Evolutionary conservation across 208 protist genomes (phyloP), one percentile per base, ranked within the genome.

Genomic region (Wallacemonas sp.): DNA sequence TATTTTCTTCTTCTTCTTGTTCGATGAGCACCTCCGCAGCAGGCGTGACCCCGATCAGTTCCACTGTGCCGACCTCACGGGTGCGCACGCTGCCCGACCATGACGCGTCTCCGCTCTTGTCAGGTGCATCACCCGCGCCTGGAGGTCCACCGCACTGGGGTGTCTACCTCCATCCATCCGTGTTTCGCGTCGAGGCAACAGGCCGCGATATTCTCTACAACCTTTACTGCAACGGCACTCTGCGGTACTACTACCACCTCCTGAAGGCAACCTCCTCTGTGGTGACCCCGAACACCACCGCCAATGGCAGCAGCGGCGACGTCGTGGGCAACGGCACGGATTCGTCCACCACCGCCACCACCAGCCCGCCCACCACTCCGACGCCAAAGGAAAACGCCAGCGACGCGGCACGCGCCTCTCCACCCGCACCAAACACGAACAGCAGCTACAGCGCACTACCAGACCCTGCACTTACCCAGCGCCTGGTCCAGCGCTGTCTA

Each of bases 81-180:
- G 30, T 9, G 3, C 47, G 47, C 8, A 23, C 6, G 26, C 9
- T 8, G 5, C 8, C 47, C 2, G 41, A 47, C 16, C 41, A 6
- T 6, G 41, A 47, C 41, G n/a, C 47, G 6, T 2, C 47, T 2
- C 4, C 52, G 30, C 6, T 21, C 32, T 23, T 30, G 12, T 33
- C 29, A 11, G 2, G 29, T 33, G 12, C 17, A 5, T 19, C 52
- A 14, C 23, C 32, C 16, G 29, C 52, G 16, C 14, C 14, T 3
- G 17, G 6, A 5, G n/a, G 14, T 4, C 52, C 52, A 17, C 52
- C 52, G 21, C 52, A 63, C 43, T 70, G 65, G 65, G 65, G 65
- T 6, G 65, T 70, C 27, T 70, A 6, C 16, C 38, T 70, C 5
- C 65, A 70, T 30, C 56, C 65, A 2, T 70, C 55, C 19, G 55